Evolutionary conservation across 768 basidiomycete genomes (phyloP).

Genomic region (Mycena haematopus): DNA sequence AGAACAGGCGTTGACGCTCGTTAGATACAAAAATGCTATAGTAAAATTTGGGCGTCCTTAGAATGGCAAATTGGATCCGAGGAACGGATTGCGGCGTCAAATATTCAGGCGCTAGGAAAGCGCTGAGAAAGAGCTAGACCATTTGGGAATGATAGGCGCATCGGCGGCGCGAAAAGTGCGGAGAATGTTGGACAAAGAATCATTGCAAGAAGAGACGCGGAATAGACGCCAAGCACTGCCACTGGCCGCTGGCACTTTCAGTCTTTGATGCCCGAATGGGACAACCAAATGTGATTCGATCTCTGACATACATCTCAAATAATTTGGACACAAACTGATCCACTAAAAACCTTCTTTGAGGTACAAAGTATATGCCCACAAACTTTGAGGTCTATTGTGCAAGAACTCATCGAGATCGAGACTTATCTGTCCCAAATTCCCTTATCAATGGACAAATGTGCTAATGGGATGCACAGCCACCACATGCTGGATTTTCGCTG

Average conservation of each 20-base stretch:
- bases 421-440: background rate
- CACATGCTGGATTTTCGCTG: no score
- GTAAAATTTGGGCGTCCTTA: background rate
- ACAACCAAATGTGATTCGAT: background rate
- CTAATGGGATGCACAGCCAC: background rate
- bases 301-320: background rate
- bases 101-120: background rate
- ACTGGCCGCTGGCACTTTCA: no score
- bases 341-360: background rate
- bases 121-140: background rate
- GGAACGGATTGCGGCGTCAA: background rate
- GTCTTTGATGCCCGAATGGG: background rate
- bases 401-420: background rate
- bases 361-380: background rate
- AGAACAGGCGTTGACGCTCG: background rate
- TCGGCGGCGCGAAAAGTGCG: no score
- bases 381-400: no score
- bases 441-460: slow-evolving; percentile 1
- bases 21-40: background rate
- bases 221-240: no score
- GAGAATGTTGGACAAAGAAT: no score
- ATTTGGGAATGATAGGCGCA: background rate
- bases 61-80: background rate
- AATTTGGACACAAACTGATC: slow-evolving; percentile 1
- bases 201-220: no score